Conservation (phyloP, 1,284 basidiomycete species). For the Ceratobasidium sp. region DNA sequence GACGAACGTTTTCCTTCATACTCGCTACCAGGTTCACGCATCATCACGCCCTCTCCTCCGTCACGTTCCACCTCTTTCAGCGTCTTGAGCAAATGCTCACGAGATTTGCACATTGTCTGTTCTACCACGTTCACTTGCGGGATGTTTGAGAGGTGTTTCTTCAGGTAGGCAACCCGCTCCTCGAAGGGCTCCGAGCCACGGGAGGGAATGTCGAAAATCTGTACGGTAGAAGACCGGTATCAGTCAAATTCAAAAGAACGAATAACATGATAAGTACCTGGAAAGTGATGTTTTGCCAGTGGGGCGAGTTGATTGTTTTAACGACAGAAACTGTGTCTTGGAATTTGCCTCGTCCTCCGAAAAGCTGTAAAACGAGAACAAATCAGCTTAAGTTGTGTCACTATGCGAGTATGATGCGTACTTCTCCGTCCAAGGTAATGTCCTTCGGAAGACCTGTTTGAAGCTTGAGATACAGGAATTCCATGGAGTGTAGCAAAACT, state of each 20-base stretch:
- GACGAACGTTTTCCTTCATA: conserved; percentile 71
- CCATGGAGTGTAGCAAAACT: conserved; percentile 51
- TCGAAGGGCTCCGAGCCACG: conserved; percentile 68
- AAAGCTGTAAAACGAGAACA: conserved; percentile 58
- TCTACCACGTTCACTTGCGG: conserved; percentile 67
- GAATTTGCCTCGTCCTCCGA: conserved; percentile 71
- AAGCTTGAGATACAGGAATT: neutral
- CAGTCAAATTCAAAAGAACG: neutral
- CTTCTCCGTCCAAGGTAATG: conserved; percentile 72
- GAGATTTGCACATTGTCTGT: conserved; percentile 65
- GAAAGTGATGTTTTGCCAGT: conserved; percentile 73
- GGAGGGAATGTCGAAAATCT: conserved; percentile 79
- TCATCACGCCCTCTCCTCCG: conserved; percentile 78
- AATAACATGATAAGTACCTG: conserved; percentile 61
- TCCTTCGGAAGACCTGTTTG: conserved; percentile 69
- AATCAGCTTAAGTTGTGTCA: conserved; percentile 50
- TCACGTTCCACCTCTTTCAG: conserved; percentile 69
- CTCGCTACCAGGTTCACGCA: conserved; percentile 66
- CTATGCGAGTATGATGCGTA: conserved; percentile 52
- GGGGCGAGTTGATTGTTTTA: conserved; percentile 62
- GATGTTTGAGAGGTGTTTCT: conserved; percentile 65
- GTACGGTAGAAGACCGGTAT: conserved; percentile 9
- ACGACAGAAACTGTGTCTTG: conserved; percentile 73
- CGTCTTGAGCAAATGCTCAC: conserved; percentile 68
- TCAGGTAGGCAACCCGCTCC: conserved; percentile 66